Conservation (phyloP, 2,329 filamentous ascomycete genomes). For the Graphilbum sp. region DNA sequence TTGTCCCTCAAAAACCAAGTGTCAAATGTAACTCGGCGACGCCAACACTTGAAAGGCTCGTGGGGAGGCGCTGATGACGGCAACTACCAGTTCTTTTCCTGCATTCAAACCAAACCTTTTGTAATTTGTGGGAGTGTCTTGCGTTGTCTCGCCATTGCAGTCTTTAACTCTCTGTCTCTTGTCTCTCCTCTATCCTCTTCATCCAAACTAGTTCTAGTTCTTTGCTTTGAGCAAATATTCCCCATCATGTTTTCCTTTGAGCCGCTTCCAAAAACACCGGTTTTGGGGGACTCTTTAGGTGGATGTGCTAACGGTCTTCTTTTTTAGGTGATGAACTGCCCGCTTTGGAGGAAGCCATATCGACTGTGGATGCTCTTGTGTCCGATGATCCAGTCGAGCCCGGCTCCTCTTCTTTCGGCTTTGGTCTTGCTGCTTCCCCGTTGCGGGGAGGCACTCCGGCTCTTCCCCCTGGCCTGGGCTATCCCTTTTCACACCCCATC, state of each 20-base stretch:
- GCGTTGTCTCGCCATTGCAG: not conserved
- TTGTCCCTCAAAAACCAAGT: not conserved
- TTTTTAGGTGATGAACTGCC: constrained; percentile 46
- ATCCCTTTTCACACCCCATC: not conserved
- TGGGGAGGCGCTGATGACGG: not conserved
- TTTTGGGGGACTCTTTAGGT: not conserved
- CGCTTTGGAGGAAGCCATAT: constrained; percentile 42
- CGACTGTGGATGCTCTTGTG: constrained; percentile 53
- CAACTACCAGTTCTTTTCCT: not conserved
- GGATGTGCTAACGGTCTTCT: not conserved
- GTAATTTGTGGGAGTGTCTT: not conserved
- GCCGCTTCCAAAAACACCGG: too few relatives aligned
- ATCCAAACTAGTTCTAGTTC: too few relatives aligned
- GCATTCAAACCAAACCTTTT: not conserved
- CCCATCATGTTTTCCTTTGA: too few relatives aligned
- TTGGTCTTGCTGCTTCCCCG: constrained; percentile 14
- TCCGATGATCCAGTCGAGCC: constrained; percentile 30
- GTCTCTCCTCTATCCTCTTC: constrained; percentile 1
- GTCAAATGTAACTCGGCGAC: constrained; percentile 1
- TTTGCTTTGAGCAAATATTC: constrained; percentile 25
- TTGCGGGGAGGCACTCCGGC: constrained; percentile 12
- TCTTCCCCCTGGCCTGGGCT: constrained; percentile 29
- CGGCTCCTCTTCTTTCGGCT: too few relatives aligned
- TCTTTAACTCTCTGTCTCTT: constrained; percentile 13
- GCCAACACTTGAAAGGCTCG: not conserved